phyloP scores from a whole-genome alignment of 176 grass and related monocot species.

The Oryza longistaminata region DNA sequence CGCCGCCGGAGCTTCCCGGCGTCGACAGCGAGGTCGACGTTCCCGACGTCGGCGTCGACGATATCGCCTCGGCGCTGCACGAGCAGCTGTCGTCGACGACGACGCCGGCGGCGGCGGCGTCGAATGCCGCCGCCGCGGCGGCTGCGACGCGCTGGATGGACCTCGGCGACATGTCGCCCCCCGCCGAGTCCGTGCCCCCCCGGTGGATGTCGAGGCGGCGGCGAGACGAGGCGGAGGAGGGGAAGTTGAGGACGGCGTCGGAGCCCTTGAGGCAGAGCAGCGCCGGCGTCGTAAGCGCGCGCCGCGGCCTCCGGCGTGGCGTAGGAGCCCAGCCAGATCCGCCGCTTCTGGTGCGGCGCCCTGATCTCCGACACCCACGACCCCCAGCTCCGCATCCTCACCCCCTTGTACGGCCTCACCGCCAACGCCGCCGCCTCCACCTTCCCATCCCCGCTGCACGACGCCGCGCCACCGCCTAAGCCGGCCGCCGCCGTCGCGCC shows the following conservation, averaged over 20 bases:
- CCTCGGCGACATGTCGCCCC: conserved; percentile 61
- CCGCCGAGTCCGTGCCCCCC: background rate
- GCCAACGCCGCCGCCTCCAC: background rate
- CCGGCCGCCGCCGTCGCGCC: too few species aligned
- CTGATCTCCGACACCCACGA: conserved; percentile 98
- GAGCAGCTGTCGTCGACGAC: conserved; percentile 37
- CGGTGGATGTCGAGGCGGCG: background rate
- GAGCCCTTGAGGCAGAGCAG: conserved; percentile 87
- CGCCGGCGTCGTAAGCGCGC: conserved; percentile 89
- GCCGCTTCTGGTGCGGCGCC: conserved; percentile 82
- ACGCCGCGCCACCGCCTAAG: background rate
- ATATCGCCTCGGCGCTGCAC: conserved; percentile 25
- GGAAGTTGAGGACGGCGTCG: conserved; percentile 83
- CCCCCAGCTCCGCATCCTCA: conserved; percentile 93
- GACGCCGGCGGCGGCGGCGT: background rate
- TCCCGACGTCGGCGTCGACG: conserved; percentile 13
- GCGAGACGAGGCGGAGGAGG: conserved; percentile 22
- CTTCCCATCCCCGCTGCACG: background rate
- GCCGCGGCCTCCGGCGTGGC: conserved; percentile 83
- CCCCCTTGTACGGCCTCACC: conserved; percentile 78
- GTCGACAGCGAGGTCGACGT: conserved; percentile 8
- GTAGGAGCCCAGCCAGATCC: conserved; percentile 97
- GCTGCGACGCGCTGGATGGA: conserved; percentile 78
- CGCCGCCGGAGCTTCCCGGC: conserved; percentile 9
- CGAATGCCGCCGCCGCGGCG: conserved; percentile 51